Evolutionary conservation across 108 stramenopile genomes (phyloP), one percentile per base, ranked within the genome.

Genomic region (Stephanodiscus minutulus): DNA sequence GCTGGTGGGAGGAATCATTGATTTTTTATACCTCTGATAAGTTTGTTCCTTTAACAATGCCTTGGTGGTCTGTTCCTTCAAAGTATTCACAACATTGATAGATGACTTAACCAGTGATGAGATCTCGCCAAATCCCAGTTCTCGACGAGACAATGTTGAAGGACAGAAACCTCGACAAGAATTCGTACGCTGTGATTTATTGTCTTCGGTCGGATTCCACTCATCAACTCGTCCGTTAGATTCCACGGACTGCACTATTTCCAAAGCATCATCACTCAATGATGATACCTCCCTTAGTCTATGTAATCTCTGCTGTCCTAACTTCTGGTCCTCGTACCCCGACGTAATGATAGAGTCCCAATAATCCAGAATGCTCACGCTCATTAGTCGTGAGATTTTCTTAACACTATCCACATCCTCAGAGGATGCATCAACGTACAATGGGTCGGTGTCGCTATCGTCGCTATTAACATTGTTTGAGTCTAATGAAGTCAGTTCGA

Each of bases 71-170:
- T 25, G 9, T 27, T 53, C 52, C 25, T 53, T 53, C 25, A 53
- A 1, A 1, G 36, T 18, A 60, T 60, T 60, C 11, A 49, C 47
- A 27, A 36, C 10, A 61, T 52, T 28, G 18, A 52, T 33, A 12
- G 70, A 61, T 52, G 29, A 27, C 33, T 71, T 31, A 33, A 71
- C 36, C 43, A 47, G 57, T 47, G 49, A 52, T 22, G 70, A 52
- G 28, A 71, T 71, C n/a, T 62, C 70, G 39, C 61, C 70, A 18
- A 33, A 49, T 21, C 59, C 29, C 60, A 71, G 37, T 39, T 71
- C 60, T 35, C 56, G 58, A 47, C 20, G 24, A 2, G 48, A 41
- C 22, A 7, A 36, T 21, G 7, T 31, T 3, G 6, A 33, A 36
- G 60, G 29, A 41, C 0, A 15, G 59, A 33, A 21, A 27, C 25